Conservation (phyloP, 805 yeast species). For the Metschnikowia drakensbergensis region DNA sequence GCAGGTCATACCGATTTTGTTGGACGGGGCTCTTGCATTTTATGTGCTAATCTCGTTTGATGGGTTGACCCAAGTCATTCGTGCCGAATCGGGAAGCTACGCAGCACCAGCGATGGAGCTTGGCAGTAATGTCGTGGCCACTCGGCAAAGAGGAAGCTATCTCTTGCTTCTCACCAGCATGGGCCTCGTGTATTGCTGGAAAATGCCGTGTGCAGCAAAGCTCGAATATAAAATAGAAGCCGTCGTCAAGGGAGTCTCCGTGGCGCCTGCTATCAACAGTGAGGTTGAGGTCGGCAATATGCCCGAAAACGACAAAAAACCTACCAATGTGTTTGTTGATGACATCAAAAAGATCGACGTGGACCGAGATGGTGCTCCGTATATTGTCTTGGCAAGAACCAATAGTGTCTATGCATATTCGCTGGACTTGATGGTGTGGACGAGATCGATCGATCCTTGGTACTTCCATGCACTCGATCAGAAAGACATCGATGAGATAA, state of each 20-base stretch:
- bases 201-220: conserved; percentile 23
- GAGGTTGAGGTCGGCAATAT: conserved; percentile 16
- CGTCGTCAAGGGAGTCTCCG: conserved; percentile 41
- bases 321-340: conserved; percentile 9
- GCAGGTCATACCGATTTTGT: conserved; percentile 39
- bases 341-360: conserved; percentile 27
- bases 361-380: conserved; percentile 38
- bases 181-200: conserved; percentile 53
- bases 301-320: background rate
- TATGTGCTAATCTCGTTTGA: conserved; percentile 57
- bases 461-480: conserved; percentile 20
- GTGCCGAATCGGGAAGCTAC: conserved; percentile 43
- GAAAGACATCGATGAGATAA: background rate
- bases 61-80: conserved; percentile 49
- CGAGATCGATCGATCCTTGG: conserved; percentile 45
- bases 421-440: conserved; percentile 44
- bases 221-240: conserved; percentile 22
- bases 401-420: conserved; percentile 43
- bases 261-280: conserved; percentile 50
- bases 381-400: conserved; percentile 33
- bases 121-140: conserved; percentile 43
- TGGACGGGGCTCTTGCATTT: conserved; percentile 33
- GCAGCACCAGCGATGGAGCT: conserved; percentile 49
- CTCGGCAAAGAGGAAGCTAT: conserved; percentile 30
- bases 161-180: conserved; percentile 46